Conservation (phyloP, 768 basidiomycete species). For the Calocera viscosa region DNA sequence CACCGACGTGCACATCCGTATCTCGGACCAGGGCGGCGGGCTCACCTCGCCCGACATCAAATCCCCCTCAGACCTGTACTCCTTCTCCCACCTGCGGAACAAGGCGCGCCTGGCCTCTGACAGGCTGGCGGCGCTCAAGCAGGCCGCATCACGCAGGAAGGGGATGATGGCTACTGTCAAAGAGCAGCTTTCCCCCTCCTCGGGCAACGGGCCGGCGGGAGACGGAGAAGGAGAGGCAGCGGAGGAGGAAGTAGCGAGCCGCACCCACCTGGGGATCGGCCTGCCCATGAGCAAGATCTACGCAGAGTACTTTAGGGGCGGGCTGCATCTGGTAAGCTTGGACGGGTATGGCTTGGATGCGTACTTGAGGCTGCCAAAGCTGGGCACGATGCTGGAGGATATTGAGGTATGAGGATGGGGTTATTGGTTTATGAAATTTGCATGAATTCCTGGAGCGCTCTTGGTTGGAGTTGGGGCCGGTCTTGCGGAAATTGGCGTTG, state of each 20-base stretch:
- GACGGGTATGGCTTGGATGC: slow-evolving; percentile 85
- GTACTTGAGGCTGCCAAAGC: slow-evolving; percentile 65
- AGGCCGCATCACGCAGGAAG: slow-evolving; percentile 43
- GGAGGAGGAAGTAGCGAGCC: slow-evolving; percentile 29
- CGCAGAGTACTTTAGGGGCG: slow-evolving; percentile 77
- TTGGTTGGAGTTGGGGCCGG: no score
- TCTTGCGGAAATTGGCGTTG: no score
- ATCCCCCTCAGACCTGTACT: slow-evolving; percentile 67
- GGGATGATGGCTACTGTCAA: slow-evolving; percentile 68
- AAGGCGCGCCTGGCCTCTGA: slow-evolving; percentile 53
- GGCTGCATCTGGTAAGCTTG: slow-evolving; percentile 60
- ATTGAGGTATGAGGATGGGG: slow-evolving; percentile 48
- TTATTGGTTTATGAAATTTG: not conserved
- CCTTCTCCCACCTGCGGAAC: slow-evolving; percentile 77
- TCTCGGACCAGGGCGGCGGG: slow-evolving; percentile 88
- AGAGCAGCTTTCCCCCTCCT: slow-evolving; percentile 56
- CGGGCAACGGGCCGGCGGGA: slow-evolving; percentile 23
- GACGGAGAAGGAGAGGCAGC: slow-evolving; percentile 20
- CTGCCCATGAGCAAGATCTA: slow-evolving; percentile 84
- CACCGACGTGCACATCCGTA: slow-evolving; percentile 63
- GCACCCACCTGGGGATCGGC: slow-evolving; percentile 56
- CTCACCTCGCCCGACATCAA: slow-evolving; percentile 43
- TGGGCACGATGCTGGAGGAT: slow-evolving; percentile 79
- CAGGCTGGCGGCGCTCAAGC: slow-evolving; percentile 55
- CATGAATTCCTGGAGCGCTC: no score